These are phyloP conservation scores for Ogataea nitratoaversa DNA, from an alignment of 805 yeast species.

Conservation along the genomic window DNA sequence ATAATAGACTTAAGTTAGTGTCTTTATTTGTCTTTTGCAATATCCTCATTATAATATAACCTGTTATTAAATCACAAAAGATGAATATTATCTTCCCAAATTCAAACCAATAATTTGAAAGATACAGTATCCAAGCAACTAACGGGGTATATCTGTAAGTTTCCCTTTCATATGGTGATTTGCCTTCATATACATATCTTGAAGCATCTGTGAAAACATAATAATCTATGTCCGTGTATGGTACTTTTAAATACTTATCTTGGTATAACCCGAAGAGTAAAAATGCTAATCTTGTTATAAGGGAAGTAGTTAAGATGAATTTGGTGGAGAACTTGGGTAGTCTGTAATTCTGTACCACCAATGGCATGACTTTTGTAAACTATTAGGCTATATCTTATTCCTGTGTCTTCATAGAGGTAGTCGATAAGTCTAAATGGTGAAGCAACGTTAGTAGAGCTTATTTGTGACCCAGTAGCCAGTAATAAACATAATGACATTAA, in stretches of 20 bases:
- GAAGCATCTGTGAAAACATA: constrained; percentile 93
- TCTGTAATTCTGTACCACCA: constrained; percentile 3
- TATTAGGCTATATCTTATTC: background rate
- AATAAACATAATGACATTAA: background rate
- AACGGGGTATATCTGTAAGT: constrained; percentile 94
- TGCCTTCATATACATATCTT: constrained; percentile 48
- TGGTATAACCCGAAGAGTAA: constrained; percentile 81
- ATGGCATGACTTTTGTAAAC: constrained; percentile 7
- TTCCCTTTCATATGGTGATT: constrained; percentile 77
- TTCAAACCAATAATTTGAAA: constrained; percentile 55
- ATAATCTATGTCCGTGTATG: constrained; percentile 93
- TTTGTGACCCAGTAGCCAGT: too few species aligned
- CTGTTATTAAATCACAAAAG: constrained; percentile 76
- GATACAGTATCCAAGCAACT: constrained; percentile 76
- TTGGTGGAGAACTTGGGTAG: constrained; percentile 10
- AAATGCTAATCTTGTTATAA: constrained; percentile 52
- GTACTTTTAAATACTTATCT: constrained; percentile 71
- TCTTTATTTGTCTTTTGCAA: constrained; percentile 23
- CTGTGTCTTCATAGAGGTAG: too few species aligned
- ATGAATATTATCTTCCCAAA: constrained; percentile 82
- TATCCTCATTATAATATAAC: constrained; percentile 49
- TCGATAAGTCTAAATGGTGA: too few species aligned
- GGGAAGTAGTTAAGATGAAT: constrained; percentile 16
- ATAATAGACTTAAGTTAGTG: constrained; percentile 35
- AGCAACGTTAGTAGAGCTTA: too few species aligned